A percentile compares a stretch with the other conserved stretches of the same genome.
phyloP scores from a whole-genome alignment of 2,329 filamentous ascomycete species.

The Aspergillus transmontanensis region DNA sequence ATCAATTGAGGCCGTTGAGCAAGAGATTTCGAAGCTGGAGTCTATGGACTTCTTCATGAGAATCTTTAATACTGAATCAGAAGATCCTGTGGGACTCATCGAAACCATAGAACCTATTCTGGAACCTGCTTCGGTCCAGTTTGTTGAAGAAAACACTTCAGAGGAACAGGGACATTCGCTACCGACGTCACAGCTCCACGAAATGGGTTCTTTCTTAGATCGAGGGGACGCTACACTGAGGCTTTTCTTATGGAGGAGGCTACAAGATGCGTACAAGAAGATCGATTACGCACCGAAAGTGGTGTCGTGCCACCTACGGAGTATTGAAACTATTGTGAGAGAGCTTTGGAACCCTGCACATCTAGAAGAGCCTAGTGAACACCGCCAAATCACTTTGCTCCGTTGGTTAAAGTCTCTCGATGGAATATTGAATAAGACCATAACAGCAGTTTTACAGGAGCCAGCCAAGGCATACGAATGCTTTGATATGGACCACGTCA shows the following conservation, averaged over 20 bases:
- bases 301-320: slow-evolving; percentile 81
- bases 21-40: slow-evolving; percentile 87
- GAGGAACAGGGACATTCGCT: slow-evolving; percentile 40
- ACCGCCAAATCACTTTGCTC: slow-evolving; percentile 71
- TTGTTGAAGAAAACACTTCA: slow-evolving; percentile 19
- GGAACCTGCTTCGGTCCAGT: slow-evolving; percentile 59
- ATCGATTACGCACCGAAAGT: slow-evolving; percentile 88
- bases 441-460: slow-evolving; percentile 71
- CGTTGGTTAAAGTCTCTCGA: slow-evolving; percentile 78
- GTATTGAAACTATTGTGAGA: slow-evolving; percentile 77
- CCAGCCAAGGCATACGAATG: slow-evolving; percentile 72
- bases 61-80: slow-evolving; percentile 80
- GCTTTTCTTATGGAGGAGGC: slow-evolving; percentile 83
- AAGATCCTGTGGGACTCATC: slow-evolving; percentile 81
- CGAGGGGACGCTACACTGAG: slow-evolving; percentile 80
- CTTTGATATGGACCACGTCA: slow-evolving; percentile 77
- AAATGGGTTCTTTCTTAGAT: slow-evolving; percentile 83
- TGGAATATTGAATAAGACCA: slow-evolving; percentile 70
- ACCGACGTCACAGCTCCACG: slow-evolving; percentile 60
- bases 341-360: slow-evolving; percentile 67
- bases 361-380: slow-evolving; percentile 57
- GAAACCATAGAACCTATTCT: slow-evolving; percentile 91
- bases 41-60: slow-evolving; percentile 96
- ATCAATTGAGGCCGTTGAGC: slow-evolving; percentile 78
- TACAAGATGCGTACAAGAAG: slow-evolving; percentile 84